Percentiles rank a stretch among this genome's conserved stretches.
Conservation (phyloP, 2,329 filamentous ascomycete genomes). For the Teratosphaeria nubilosa region DNA sequence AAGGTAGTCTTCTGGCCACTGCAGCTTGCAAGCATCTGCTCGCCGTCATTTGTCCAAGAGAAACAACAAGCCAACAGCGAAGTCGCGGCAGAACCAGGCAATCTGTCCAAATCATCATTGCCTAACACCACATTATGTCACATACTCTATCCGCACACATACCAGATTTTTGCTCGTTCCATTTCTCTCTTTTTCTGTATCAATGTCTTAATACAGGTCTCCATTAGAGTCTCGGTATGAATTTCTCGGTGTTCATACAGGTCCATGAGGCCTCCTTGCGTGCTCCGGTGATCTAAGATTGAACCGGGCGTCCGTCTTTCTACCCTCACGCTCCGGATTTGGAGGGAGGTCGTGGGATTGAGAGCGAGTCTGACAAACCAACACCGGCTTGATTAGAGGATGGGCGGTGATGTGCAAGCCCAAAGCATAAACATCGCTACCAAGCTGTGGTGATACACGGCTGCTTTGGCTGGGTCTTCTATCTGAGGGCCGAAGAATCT, state of each 20-base stretch:
- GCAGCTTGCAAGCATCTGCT: not conserved
- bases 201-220: slow-evolving; percentile 71
- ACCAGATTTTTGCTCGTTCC: not conserved
- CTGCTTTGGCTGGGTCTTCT: not conserved
- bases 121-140: not conserved
- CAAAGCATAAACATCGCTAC: not conserved
- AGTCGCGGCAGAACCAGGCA: not conserved
- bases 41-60: not conserved
- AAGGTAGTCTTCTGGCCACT: not conserved
- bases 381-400: not conserved
- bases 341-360: not conserved
- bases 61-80: not conserved
- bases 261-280: slow-evolving; percentile 65
- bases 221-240: slow-evolving; percentile 99
- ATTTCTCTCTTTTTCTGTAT: slow-evolving; percentile 30
- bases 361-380: not conserved
- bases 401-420: not conserved
- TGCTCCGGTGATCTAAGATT: slow-evolving; percentile 96
- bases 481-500: not conserved
- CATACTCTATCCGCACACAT: not conserved
- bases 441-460: not conserved
- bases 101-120: not conserved
- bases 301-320: slow-evolving; percentile 10
- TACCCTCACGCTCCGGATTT: not conserved
- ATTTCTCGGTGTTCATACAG: slow-evolving; percentile 87